These are phyloP conservation scores for Termitomyces heimii DNA, from an alignment of 768 basidiomycete genomes.

Conservation along the genomic window DNA sequence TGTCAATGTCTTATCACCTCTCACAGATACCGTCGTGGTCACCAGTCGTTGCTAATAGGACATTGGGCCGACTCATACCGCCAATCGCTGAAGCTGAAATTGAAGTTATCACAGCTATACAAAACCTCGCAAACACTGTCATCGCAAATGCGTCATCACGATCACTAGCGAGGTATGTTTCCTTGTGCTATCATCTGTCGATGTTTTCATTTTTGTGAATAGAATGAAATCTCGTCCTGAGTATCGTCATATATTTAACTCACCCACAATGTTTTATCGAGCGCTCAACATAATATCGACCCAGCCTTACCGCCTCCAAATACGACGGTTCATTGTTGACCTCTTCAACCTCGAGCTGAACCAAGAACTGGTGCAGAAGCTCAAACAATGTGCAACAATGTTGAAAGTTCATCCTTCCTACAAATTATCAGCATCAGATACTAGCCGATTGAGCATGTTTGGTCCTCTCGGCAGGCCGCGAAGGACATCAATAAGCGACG, in stretches of 20 bases:
- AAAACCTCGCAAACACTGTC: constrained; percentile 92
- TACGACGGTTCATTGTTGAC: constrained; percentile 89
- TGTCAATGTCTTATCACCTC: constrained; percentile 1
- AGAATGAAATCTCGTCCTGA: constrained; percentile 78
- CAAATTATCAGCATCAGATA: constrained; percentile 32
- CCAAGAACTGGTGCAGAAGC: constrained; percentile 46
- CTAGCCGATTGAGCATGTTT: constrained; percentile 57
- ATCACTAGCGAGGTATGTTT: constrained; percentile 70
- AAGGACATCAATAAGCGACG: constrained; percentile 55
- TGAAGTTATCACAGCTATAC: constrained; percentile 84
- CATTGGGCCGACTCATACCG: constrained; percentile 49
- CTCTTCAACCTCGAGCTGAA: constrained; percentile 84
- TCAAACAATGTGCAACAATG: constrained; percentile 45
- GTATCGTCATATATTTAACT: constrained; percentile 71
- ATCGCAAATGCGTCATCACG: constrained; percentile 93
- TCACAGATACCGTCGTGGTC: constrained; percentile 76
- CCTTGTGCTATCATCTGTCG: neutral
- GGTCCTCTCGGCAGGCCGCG: constrained; percentile 45
- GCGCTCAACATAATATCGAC: constrained; percentile 85
- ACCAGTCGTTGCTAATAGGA: constrained; percentile 29
- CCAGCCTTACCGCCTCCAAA: constrained; percentile 86
- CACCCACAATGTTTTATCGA: constrained; percentile 75
- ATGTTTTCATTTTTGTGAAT: constrained; percentile 1
- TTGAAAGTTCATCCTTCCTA: constrained; percentile 43
- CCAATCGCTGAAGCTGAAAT: constrained; percentile 67